A percentile compares a stretch with the other conserved stretches of the same genome.
Conservation (phyloP, 1,284 basidiomycete genomes). For the Microbotryum intermedium region DNA sequence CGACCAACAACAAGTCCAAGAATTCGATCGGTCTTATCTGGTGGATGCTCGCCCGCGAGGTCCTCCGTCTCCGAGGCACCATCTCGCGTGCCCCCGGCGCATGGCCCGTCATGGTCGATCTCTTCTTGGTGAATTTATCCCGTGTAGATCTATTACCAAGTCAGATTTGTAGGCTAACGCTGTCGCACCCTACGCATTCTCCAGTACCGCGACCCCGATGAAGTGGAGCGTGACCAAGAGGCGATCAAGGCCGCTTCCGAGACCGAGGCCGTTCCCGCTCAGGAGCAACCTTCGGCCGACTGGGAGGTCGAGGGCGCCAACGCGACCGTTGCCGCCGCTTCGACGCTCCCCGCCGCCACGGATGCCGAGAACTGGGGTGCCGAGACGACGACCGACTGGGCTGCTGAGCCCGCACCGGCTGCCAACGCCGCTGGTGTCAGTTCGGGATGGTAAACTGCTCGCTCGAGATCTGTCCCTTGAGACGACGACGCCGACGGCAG, state of each 20-base stretch:
- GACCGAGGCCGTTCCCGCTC: slow-evolving; percentile 40
- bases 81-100: slow-evolving; percentile 81
- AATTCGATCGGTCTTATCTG: slow-evolving; percentile 96
- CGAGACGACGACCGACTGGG: slow-evolving; percentile 60
- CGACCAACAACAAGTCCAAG: slow-evolving; percentile 97
- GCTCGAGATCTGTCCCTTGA: too few relatives aligned
- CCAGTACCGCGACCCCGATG: slow-evolving; percentile 96
- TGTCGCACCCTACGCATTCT: neutral
- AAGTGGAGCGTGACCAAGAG: slow-evolving; percentile 95
- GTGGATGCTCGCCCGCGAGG: slow-evolving; percentile 98
- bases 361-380: slow-evolving; percentile 43
- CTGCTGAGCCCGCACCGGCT: slow-evolving; percentile 60
- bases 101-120: slow-evolving; percentile 98
- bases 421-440: slow-evolving; percentile 14
- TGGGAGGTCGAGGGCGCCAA: slow-evolving; percentile 34
- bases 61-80: slow-evolving; percentile 87
- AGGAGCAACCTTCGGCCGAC: slow-evolving; percentile 46
- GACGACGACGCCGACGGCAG: too few relatives aligned
- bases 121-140: slow-evolving; percentile 64
- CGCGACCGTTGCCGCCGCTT: slow-evolving; percentile 39
- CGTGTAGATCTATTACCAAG: neutral
- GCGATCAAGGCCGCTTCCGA: slow-evolving; percentile 63
- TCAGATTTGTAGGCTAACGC: too few relatives aligned
- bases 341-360: slow-evolving; percentile 28
- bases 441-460: too few relatives aligned